phyloP scores from a whole-genome alignment of 164 flowering plant species.

The Vitis rotundifolia region DNA sequence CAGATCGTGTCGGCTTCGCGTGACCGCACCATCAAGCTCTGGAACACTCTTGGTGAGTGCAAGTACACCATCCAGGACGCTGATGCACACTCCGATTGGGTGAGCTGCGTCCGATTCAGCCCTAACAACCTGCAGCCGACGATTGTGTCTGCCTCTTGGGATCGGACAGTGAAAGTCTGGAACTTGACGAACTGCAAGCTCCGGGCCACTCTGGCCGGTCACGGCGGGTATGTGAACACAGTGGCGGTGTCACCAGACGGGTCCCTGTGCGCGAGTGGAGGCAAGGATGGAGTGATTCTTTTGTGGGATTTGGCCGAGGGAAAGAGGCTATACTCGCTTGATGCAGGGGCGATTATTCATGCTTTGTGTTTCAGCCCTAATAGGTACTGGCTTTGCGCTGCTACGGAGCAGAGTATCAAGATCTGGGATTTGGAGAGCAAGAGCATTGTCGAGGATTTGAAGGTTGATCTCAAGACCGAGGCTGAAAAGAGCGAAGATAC shows the following conservation, averaged over 20 bases:
- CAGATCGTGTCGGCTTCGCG: conserved; percentile 91
- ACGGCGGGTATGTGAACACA: conserved; percentile 72
- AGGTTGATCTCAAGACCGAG: conserved; percentile 67
- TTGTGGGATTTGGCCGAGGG: conserved; percentile 93
- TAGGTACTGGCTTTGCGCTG: conserved; percentile 94
- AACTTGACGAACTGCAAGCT: conserved; percentile 78
- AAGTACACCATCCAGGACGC: conserved; percentile 77
- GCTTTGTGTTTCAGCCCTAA: conserved; percentile 89
- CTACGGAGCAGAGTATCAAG: conserved; percentile 73
- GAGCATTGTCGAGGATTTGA: conserved; percentile 67
- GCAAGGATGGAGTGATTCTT: conserved; percentile 77
- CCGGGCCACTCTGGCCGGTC: conserved; percentile 58
- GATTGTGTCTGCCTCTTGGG: conserved; percentile 85
- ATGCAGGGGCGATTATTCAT: conserved; percentile 71
- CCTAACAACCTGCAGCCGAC: conserved; percentile 68
- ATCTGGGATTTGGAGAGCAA: conserved; percentile 96
- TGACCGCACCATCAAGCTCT: conserved; percentile 77
- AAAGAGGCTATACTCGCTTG: conserved; percentile 71
- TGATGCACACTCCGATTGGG: conserved; percentile 77
- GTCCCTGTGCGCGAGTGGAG: conserved; percentile 84
- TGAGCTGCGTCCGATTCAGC: conserved; percentile 75
- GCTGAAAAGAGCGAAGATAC: conserved; percentile 47
- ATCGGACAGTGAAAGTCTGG: conserved; percentile 81
- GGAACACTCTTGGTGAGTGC: conserved; percentile 93
- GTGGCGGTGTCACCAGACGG: conserved; percentile 90